A percentile compares a stretch with the other conserved stretches of the same genome.
Conservation (phyloP, 1,284 basidiomycete genomes). For the Vanrija humicola region DNA sequence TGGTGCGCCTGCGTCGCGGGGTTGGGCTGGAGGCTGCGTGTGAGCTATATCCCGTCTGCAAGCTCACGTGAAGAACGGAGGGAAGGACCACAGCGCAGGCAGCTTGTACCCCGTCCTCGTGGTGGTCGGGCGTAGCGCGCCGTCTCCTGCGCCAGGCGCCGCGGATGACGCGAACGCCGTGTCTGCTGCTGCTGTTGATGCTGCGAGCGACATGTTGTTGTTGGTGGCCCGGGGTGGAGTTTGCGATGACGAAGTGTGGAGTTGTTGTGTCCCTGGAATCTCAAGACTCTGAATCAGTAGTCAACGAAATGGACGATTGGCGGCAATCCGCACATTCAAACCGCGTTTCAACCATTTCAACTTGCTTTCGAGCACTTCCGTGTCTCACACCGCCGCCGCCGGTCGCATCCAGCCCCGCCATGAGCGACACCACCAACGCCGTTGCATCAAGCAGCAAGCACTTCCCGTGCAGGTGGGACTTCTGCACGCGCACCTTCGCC, state of each 20-base stretch:
- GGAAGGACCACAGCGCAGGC: conserved; percentile 54
- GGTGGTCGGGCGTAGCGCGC: conserved; percentile 20
- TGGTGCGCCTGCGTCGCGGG: conserved; percentile 51
- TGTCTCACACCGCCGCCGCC: not conserved
- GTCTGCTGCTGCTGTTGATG: too few relatives aligned
- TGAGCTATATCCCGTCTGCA: too few relatives aligned
- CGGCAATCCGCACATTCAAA: too few relatives aligned
- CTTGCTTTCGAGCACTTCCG: not conserved
- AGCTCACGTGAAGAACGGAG: conserved; percentile 55
- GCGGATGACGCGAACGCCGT: too few relatives aligned
- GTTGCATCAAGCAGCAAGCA: too few relatives aligned
- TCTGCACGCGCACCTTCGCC: conserved; percentile 7
- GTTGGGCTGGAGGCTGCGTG: conserved; percentile 52
- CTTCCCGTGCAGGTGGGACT: conserved; percentile 17
- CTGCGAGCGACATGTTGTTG: too few relatives aligned
- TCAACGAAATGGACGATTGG: too few relatives aligned
- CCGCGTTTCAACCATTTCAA: not conserved
- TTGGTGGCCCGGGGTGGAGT: not conserved
- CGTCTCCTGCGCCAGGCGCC: not conserved
- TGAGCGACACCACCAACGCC: too few relatives aligned
- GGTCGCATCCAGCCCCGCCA: not conserved
- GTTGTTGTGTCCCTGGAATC: too few relatives aligned
- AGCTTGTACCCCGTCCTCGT: conserved; percentile 43
- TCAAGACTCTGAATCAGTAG: too few relatives aligned
- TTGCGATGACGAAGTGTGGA: too few relatives aligned